These are phyloP conservation scores for Cercophora samala DNA, from an alignment of 495 filamentous ascomycete species.

Conservation along the genomic window DNA sequence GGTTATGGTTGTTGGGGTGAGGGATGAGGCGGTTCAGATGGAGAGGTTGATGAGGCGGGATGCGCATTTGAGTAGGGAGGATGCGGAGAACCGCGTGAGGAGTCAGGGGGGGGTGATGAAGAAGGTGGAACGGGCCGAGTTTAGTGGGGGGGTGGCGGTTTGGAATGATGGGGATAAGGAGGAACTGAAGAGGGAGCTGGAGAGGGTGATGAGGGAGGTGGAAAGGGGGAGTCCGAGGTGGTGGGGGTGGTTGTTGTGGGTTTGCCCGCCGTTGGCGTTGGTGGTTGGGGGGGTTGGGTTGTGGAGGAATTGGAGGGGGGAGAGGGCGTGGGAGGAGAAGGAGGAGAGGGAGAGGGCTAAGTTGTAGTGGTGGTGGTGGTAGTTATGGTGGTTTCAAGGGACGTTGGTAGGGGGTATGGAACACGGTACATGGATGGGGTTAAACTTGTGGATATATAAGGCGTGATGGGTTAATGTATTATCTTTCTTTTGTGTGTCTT, in stretches of 20 bases:
- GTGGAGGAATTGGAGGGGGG: slow-evolving; percentile 61
- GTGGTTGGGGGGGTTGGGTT: slow-evolving; percentile 62
- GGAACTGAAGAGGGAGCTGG: slow-evolving; percentile 62
- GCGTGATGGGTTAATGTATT: not conserved
- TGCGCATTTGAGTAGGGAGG: slow-evolving; percentile 64
- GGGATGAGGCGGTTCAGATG: slow-evolving; percentile 75
- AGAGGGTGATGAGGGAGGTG: slow-evolving; percentile 59
- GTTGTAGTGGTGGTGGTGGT: slow-evolving; percentile 46
- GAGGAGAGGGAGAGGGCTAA: slow-evolving; percentile 66
- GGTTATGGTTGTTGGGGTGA: slow-evolving; percentile 80
- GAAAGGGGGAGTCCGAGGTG: slow-evolving; percentile 61
- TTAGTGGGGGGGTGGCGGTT: slow-evolving; percentile 68
- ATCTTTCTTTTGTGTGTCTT: not conserved
- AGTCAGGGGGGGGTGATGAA: slow-evolving; percentile 80
- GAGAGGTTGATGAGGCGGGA: slow-evolving; percentile 68
- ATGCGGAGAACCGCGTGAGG: slow-evolving; percentile 74
- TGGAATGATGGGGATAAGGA: slow-evolving; percentile 78
- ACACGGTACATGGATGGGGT: not conserved
- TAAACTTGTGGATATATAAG: not conserved
- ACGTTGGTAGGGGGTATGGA: not conserved
- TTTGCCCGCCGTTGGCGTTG: slow-evolving; percentile 68
- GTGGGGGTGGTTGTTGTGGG: slow-evolving; percentile 75
- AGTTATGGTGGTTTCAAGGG: not conserved
- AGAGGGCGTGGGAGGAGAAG: slow-evolving; percentile 65
- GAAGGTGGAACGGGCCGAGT: slow-evolving; percentile 71